phyloP scores from a whole-genome alignment of 106 monocot species.

The Platanthera guangdongensis region DNA sequence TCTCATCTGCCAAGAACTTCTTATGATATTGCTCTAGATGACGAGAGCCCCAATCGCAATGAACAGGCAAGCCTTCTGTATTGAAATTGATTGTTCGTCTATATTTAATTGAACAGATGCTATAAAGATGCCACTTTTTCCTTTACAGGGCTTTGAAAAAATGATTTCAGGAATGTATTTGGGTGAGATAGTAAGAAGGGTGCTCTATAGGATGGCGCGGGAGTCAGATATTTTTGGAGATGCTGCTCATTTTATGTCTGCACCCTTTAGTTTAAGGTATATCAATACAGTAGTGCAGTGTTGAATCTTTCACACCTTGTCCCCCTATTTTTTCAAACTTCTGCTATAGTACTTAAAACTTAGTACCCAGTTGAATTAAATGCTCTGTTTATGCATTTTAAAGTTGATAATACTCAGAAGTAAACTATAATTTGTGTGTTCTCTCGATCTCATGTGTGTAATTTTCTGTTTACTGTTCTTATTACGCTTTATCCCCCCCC shows the following conservation, averaged over 20 bases:
- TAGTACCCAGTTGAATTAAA: not conserved
- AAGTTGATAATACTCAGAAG: not conserved
- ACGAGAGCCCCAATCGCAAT: slow-evolving; percentile 65
- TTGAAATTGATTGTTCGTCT: not conserved
- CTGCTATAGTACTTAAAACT: not conserved
- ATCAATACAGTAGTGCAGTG: not conserved
- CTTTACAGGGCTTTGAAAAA: slow-evolving; percentile 87
- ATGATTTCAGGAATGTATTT: slow-evolving; percentile 98
- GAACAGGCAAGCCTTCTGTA: slow-evolving; percentile 56
- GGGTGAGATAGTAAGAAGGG: slow-evolving; percentile 84
- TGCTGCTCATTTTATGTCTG: slow-evolving; percentile 40
- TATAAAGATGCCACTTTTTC: not conserved
- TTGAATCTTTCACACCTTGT: not conserved
- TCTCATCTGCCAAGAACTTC: slow-evolving; percentile 86
- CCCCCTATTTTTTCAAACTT: not conserved
- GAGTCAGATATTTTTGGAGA: slow-evolving; percentile 77
- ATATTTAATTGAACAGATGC: not conserved
- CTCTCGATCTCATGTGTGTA: not conserved
- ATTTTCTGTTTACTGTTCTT: not conserved
- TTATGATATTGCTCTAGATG: slow-evolving; percentile 82
- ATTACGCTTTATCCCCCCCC: too few species aligned
- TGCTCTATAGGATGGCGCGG: slow-evolving; percentile 54
- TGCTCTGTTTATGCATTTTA: not conserved
- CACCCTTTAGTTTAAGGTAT: slow-evolving; percentile 66
- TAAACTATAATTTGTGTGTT: not conserved